Evolutionary conservation across 176 grass and related monocot species (phyloP), one percentile per base, ranked within the genome.

Genomic region (Avena insularis): DNA sequence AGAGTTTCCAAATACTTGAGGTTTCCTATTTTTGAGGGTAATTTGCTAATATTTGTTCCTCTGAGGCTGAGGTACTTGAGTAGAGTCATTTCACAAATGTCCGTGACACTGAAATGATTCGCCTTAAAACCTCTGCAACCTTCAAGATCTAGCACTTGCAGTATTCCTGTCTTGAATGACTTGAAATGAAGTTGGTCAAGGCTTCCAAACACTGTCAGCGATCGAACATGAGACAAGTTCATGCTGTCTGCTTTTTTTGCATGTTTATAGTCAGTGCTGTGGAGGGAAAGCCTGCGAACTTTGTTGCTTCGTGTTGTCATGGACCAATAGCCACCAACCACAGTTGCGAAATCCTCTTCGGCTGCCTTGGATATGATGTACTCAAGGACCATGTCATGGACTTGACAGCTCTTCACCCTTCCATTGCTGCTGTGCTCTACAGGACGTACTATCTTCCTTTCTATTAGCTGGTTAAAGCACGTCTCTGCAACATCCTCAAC

Each of bases 291-390:
- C 1, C 85, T 53, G 2, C 85, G 85, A 12, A 86, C 53, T 33
- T 80, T 79, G 54, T 61, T 72, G 54, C 66, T 72, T 50, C 17
- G 85, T 0, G 7, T 62, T 40, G 63, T 2, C 8, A 23, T 79
- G 6, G 60, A 68, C 77, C 65, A 80, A 27, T 80, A 43, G 2
- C 77, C 85, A 1, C 77, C 85, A 50, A 73, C 1, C 0, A 87
- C 66, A 4, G 85, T 81, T 19, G 48, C 79, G 0, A 87, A 87
- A 63, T 80, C 36, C 17, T 87, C 85, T 23, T 72, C 67, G 0
- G 54, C 79, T 67, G 64, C 64, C 29, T 67, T 67, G 20, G 8
- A 36, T 2, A 87, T 8, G 35, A 87, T 80, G 8, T 87, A 87
- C 83, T 29, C 29, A 29, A 29, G 29, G 29, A 29, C 29, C 29